Evolutionary conservation across 2,329 filamentous ascomycete species (phyloP), one percentile per base, ranked within the genome.

Genomic region (Albifimbria verrucaria): DNA sequence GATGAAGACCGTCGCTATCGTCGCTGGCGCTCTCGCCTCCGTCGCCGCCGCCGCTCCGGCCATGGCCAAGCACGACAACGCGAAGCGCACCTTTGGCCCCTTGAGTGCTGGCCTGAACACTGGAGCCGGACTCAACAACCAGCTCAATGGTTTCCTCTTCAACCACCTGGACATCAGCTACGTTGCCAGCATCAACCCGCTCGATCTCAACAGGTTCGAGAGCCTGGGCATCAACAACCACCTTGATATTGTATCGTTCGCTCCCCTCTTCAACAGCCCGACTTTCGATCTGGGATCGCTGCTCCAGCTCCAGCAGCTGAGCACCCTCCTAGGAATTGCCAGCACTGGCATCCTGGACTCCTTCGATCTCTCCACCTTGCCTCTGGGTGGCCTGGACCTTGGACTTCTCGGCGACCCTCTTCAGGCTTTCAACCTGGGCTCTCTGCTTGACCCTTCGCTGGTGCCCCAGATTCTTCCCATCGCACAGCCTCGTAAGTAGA

Each of bases 1-100:
- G 59, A 81, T 81, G 78, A 77, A 79, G 74, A 66, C 71, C 68
- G 65, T 72, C 49, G 71, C 70, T 57, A 62, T 80, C 67, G 55
- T 81, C 66, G 62, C 71, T 63, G 67, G 72, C 64, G 68, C 69
- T 53, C 68, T 79, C 51, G 75, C 75, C 58, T 72, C 75, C 56
- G 62, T 78, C 56, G 74, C 67, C 56, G 59, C 64, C 50, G 77
- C 77, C 49, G 74, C 75, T 48, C 77, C 78, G 43, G 61, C 71
- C 53, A 60, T 65, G 51, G 65, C 55, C 23, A 49, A 66, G 60
- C 51, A 51, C 18, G 54, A 44, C 25, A 12, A 48, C 22, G 52
- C 49, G 17, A 51, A 32, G 26, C 26, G 32, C 39, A 52, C 52
- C 51, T 68, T 64, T 60, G 61, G 62, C 53, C 72, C 72, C 51